Base-by-base conservation (phyloP, 164 flowering plant genomes). In the Sextonia rubra region DNA sequence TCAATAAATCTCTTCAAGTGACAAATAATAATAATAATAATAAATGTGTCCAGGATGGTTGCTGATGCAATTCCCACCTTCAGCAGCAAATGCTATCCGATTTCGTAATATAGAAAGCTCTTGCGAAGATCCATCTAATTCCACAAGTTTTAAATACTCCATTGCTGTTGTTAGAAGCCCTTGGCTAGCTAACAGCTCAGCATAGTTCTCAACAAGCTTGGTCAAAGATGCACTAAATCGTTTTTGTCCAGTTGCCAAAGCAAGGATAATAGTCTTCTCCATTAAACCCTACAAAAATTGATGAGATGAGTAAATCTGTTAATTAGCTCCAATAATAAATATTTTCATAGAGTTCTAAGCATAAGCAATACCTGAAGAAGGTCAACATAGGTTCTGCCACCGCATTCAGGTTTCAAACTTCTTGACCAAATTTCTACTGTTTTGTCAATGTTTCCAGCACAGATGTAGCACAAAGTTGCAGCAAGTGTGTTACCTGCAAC, bases 251-350 rank as follows among this genome's bases (percentile, higher is more conserved):
- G 89, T 84, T 64, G 97, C 98, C 81, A 92, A 79, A 66, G 95
- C 97, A 78, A 96, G 88, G 66, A 93, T 91, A 64, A 93, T 87
- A 47, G 97, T 93, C 85, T 96, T 96, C 78, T 96, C 99, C 99
- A 96, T 92, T 69, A 96, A 83, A 77, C 93, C 99, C 99, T 95
- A 68, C 60, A 74, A 30, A 17, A 12, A 30, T 12, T 25, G 29
- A 72, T n/a, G 18, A 17, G 3, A n/a, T 5, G 8, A 26, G 47
- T 68, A 69, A 76, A 9, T 66, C 12, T 47, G 20, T 29, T 12
- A 49, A 52, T 23, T 26, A 4, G 52, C 11, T 60, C 22, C 20
- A 60, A 12, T 73, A 70, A 55, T 20, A 24, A 23, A 24, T 17
- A 11, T 60, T 30, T 22, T 27, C 7, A 47, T 49, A 29, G 69